Conservation (phyloP, 495 filamentous ascomycete species). For the Endocarpon pusillum region DNA sequence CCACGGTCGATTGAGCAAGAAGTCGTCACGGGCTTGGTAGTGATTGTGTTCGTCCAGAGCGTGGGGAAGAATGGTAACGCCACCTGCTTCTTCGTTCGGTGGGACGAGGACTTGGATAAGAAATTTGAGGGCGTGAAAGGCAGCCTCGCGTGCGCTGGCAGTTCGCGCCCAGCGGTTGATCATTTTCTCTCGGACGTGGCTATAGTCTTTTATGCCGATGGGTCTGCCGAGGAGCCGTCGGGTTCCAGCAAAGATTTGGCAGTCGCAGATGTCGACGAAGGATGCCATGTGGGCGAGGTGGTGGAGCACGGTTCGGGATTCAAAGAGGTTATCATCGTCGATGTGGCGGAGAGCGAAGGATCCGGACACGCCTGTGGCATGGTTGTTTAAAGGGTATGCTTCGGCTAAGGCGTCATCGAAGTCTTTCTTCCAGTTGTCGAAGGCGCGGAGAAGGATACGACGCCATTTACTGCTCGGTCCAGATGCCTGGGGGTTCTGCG, state of each 20-base stretch:
- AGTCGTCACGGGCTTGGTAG: slow-evolving; percentile 80
- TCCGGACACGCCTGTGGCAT: slow-evolving; percentile 12
- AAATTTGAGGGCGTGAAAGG: slow-evolving; percentile 85
- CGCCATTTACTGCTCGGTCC: slow-evolving; percentile 91
- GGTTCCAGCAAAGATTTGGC: slow-evolving; percentile 86
- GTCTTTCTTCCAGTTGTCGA: slow-evolving; percentile 88
- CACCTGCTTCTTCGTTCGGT: slow-evolving; percentile 21
- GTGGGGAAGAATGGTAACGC: slow-evolving; percentile 10
- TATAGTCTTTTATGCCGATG: slow-evolving; percentile 68
- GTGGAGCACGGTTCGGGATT: slow-evolving; percentile 76
- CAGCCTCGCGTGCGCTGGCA: slow-evolving; percentile 80
- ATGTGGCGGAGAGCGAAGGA: slow-evolving; percentile 16
- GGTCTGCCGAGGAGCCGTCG: slow-evolving; percentile 69
- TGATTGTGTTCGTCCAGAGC: slow-evolving; percentile 9
- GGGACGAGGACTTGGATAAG: slow-evolving; percentile 60
- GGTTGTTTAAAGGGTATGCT: slow-evolving; percentile 26
- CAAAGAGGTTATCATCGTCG: slow-evolving; percentile 66
- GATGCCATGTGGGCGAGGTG: slow-evolving; percentile 95
- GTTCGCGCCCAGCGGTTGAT: slow-evolving; percentile 81
- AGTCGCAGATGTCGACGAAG: slow-evolving; percentile 95
- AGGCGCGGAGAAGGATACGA: slow-evolving; percentile 68
- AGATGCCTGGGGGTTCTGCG: slow-evolving; percentile 54
- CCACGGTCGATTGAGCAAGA: slow-evolving; percentile 85
- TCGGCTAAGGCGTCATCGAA: slow-evolving; percentile 67
- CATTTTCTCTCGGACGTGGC: slow-evolving; percentile 67